Conservation (phyloP, 2,329 filamentous ascomycete genomes). For the Aspergillus sp. region DNA sequence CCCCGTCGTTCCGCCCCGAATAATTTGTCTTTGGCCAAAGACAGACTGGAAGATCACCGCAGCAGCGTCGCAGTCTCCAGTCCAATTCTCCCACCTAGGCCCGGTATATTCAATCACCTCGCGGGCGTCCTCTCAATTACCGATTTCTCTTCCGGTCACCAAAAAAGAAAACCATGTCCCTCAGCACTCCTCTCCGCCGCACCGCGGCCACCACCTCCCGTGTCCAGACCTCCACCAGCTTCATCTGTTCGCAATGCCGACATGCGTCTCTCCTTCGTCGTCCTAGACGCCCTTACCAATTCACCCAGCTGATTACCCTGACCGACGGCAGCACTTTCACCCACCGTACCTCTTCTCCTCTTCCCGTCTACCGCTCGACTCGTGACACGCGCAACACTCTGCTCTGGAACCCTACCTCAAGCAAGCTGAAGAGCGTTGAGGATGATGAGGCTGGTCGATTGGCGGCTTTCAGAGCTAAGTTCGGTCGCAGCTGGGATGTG, state of each 20-base stretch:
- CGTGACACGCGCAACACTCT: conserved; percentile 90
- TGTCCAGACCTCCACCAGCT: conserved; percentile 37
- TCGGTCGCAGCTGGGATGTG: conserved; percentile 81
- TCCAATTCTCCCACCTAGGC: conserved; percentile 12
- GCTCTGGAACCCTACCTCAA: conserved; percentile 85
- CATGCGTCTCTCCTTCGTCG: conserved; percentile 83
- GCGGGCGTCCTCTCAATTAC: neutral
- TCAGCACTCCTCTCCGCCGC: conserved; percentile 41
- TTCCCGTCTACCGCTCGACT: conserved; percentile 60
- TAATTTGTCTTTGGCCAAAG: conserved; percentile 34
- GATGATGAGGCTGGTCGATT: conserved; percentile 91
- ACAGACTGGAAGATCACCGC: conserved; percentile 15
- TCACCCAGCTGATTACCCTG: conserved; percentile 94
- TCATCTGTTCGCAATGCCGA: conserved; percentile 64
- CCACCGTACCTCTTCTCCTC: conserved; percentile 53
- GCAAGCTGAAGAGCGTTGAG: conserved; percentile 82
- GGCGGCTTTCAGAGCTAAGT: conserved; percentile 80
- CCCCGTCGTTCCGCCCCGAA: conserved; percentile 19
- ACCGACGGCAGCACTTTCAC: conserved; percentile 81
- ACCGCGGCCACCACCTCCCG: conserved; percentile 31
- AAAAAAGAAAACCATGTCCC: conserved; percentile 32
- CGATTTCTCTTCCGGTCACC: neutral
- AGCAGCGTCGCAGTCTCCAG: neutral
- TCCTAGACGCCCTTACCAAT: conserved; percentile 90
- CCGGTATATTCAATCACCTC: neutral